Base-by-base conservation (phyloP, 108 stramenopile genomes). In the Fragilariopsis cylindrus region DNA sequence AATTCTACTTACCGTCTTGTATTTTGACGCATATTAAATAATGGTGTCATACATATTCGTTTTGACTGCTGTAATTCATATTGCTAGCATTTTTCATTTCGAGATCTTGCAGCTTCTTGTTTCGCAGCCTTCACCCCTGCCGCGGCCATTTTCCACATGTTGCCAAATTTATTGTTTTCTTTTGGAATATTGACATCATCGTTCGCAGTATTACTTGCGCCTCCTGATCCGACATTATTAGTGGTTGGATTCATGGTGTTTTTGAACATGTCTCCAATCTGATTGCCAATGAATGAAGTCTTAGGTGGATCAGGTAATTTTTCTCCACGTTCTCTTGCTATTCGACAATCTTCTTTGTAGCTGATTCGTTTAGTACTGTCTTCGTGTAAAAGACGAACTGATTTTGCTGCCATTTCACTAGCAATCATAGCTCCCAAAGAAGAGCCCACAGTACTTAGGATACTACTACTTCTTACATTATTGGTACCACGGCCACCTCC, bases 401-500 rank as follows among this genome's bases (percentile, higher is more conserved):
- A 65, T 12, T 65, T 57, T 13, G 73, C 76, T 8, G 86, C 88
- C 48, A 84, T 79, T 49, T 82, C 77, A 76, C 82, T 87, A 7
- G 86, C 88, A 62, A 92, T 77, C 55, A 75, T 75, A 64, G 84
- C 86, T 8, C 88, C 91, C 6, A 90, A 73, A 60, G 85, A 30
- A 7, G 77, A 79, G 2, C 82, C 87, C 8, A 81, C 87, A 2
- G 85, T 66, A 21, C 72, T 55, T n/a, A 91, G 57, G 2, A 88
- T 12, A n/a, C 87, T 57, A 30, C 70, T 73, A 18, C 75, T 58
- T 50, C 57, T 52, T 8, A 75, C 78, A 40, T 1, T 44, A 41
- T 69, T 19, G 16, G 16, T 18, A 4, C 52, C n/a, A 21, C 57
- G 68, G 16, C 58, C 67, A 16, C 72, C 74, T 47, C 76, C 68